phyloP scores from a whole-genome alignment of 1,284 basidiomycete species.

The Moniliophthora roreri region DNA sequence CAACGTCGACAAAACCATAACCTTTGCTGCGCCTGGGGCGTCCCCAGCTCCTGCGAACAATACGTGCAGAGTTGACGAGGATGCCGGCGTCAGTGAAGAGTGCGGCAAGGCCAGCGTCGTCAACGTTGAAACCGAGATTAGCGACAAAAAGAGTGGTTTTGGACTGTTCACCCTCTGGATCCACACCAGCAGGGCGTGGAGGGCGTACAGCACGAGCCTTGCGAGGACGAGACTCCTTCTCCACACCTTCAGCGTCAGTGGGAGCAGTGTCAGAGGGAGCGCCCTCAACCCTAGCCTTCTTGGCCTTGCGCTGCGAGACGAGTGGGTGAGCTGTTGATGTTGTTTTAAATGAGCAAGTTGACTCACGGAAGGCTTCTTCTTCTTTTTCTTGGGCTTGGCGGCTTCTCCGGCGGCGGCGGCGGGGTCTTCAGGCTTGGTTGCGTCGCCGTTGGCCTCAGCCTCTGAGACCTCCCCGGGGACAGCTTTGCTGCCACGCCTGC shows the following conservation, averaged over 20 bases:
- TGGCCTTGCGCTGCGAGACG: conserved; percentile 56
- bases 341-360: conserved; percentile 14
- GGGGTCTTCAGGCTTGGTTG: conserved; percentile 49
- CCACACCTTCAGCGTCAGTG: conserved; percentile 15
- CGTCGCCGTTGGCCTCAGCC: conserved; percentile 80
- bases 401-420: conserved; percentile 52
- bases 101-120: conserved; percentile 72
- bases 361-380: conserved; percentile 67
- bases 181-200: conserved; percentile 69
- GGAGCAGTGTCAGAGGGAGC: conserved; percentile 35
- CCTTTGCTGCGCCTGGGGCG: conserved; percentile 85
- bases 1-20: conserved; percentile 93
- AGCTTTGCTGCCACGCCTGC: conserved; percentile 79
- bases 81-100: conserved; percentile 86
- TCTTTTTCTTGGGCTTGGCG: conserved; percentile 80
- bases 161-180: conserved; percentile 77
- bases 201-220: conserved; percentile 60
- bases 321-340: conserved; percentile 18
- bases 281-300: conserved; percentile 40
- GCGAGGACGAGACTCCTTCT: conserved; percentile 52
- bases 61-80: conserved; percentile 78
- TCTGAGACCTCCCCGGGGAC: conserved; percentile 84
- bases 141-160: conserved; percentile 91
- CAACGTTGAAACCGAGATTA: conserved; percentile 91
- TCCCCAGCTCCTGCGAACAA: conserved; percentile 82